Base-by-base conservation (phyloP, 805 yeast genomes). In the Candida tibetensis region DNA sequence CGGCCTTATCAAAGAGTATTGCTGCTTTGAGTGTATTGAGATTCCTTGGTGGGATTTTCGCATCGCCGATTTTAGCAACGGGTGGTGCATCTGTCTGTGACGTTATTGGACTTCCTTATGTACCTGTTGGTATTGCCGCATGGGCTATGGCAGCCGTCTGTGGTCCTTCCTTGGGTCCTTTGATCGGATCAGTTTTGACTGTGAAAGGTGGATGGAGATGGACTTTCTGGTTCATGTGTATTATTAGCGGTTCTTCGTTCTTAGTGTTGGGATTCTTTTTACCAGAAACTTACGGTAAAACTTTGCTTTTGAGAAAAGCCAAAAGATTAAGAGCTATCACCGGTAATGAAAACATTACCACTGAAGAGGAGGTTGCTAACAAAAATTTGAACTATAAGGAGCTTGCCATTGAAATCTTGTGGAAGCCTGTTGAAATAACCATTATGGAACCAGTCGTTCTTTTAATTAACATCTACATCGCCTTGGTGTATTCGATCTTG, bases 41-140 rank as follows among this genome's bases (percentile, higher is more conserved):
- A 36, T 72, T 79, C 41, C 44, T 80, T 9, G 64, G 71, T 13
- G 85, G 85, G 4, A 45, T 79, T 15, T 68, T 76, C 40, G 74
- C 81, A 10, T 69, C 79, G 2, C 82, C 85, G 2, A 66, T 77
- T 14, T 48, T 79, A 36, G 71, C 80, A 1, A 76, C 79, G n/a
- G 83, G 81, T 29, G 82, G 78, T 44, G 84, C 81, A 9, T 62
- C 77, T 4, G 53, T 78, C 30, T 71, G 75, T 23, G 85, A 79
- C 52, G 57, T 79, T 32, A 53, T 72, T 18, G 33, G 52, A 3
- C 53, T 64, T n/a, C 68, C 76, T 4, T 58, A 58, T 39, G 53
- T 69, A 26, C 77, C 81, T 2, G 43, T 70, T 15, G 72, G 73
- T 3, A 56, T 79, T 36, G 74, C 74, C 8, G 40, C 62, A 4